A percentile compares a stretch with the other conserved stretches of the same genome.
Evolutionary conservation across 2,329 filamentous ascomycete genomes (phyloP).

Genomic region (Ceratocystis destructans): DNA sequence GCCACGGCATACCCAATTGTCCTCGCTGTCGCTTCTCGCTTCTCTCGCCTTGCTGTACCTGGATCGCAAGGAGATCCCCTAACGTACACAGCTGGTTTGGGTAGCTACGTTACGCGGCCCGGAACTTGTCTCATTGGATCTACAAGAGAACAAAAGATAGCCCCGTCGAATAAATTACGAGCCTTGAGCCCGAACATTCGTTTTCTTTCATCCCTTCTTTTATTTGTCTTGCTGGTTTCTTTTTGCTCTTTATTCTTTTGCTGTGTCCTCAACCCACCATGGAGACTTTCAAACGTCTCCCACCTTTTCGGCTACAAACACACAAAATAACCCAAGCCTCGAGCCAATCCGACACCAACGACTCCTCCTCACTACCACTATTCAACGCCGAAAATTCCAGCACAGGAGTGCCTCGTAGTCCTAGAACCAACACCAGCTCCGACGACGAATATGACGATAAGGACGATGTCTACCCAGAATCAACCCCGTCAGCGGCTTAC

Average conservation of each 20-base stretch:
- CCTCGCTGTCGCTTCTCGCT: neutral
- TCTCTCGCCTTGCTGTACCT: neutral
- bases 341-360: constrained; percentile 27
- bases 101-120: neutral
- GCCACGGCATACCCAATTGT: neutral
- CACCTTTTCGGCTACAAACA: constrained; percentile 12
- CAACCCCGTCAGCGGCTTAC: constrained; percentile 8
- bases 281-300: constrained; percentile 18
- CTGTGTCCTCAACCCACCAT: neutral
- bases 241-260: neutral
- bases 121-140: neutral
- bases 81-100: neutral
- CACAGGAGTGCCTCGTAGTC: constrained; percentile 24
- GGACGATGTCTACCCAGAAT: neutral
- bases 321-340: constrained; percentile 23
- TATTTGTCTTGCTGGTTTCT: neutral
- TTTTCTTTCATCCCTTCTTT: neutral
- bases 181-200: neutral
- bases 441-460: constrained; percentile 12
- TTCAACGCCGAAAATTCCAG: constrained; percentile 31
- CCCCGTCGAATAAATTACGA: neutral
- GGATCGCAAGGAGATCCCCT: neutral
- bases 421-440: neutral
- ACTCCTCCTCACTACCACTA: constrained; percentile 16
- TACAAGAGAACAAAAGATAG: neutral